These are phyloP conservation scores for Kodamaea alishanica DNA, from an alignment of 1,139 yeast species.

Conservation along the genomic window DNA sequence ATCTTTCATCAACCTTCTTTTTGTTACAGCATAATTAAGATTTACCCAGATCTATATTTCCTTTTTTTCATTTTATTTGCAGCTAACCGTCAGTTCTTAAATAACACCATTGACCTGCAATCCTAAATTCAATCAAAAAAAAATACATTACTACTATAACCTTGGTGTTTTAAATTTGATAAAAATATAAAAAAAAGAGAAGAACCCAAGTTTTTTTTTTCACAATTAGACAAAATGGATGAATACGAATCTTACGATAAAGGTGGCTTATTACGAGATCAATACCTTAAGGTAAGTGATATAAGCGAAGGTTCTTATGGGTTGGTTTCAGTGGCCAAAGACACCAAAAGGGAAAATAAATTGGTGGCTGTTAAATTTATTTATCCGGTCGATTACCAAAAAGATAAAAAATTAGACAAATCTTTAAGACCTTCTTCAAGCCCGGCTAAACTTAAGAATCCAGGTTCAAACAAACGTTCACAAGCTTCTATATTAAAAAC, in stretches of 20 bases:
- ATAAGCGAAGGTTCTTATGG: slow-evolving; percentile 95
- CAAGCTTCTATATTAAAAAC: slow-evolving; percentile 29
- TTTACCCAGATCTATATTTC: too few relatives aligned
- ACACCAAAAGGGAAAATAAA: slow-evolving; percentile 42
- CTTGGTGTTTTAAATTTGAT: neutral
- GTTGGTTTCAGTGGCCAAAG: slow-evolving; percentile 82
- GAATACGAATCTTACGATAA: slow-evolving; percentile 52
- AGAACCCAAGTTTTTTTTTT: neutral
- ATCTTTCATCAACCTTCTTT: too few relatives aligned
- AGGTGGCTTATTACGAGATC: slow-evolving; percentile 58
- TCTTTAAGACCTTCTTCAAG: slow-evolving; percentile 32
- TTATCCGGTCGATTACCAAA: slow-evolving; percentile 44
- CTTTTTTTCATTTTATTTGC: too few relatives aligned
- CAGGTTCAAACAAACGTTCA: slow-evolving; percentile 8
- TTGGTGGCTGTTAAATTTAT: slow-evolving; percentile 86
- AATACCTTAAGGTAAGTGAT: slow-evolving; percentile 70
- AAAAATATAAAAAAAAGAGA: neutral
- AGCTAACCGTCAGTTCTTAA: too few relatives aligned
- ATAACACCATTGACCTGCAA: too few relatives aligned
- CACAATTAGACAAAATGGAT: slow-evolving; percentile 27
- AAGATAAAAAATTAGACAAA: slow-evolving; percentile 16
- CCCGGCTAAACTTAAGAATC: slow-evolving; percentile 31
- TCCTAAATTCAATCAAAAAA: too few relatives aligned
- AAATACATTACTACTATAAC: too few relatives aligned
- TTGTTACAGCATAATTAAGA: too few relatives aligned